Evolutionary conservation across 805 yeast genomes (phyloP).

Genomic region (Hermanozyma aechmeae): DNA sequence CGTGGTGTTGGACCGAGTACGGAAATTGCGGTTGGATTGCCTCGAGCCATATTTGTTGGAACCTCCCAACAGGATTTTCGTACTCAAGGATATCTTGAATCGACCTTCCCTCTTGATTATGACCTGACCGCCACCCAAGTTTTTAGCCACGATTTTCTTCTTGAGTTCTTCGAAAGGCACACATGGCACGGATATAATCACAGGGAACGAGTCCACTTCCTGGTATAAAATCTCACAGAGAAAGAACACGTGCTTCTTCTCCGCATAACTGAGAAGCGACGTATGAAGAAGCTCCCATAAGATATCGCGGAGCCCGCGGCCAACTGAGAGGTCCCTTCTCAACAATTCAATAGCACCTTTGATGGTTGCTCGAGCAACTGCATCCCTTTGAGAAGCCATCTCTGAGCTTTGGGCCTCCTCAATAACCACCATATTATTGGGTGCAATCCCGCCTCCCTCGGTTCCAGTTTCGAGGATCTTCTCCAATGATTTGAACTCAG

Average conservation of each 20-base stretch:
- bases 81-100: conserved; percentile 38
- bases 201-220: conserved; percentile 51
- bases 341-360: conserved; percentile 59
- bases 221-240: conserved; percentile 57
- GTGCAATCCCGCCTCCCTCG: conserved; percentile 8
- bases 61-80: conserved; percentile 2
- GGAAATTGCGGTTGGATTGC: no score
- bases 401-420: conserved; percentile 41
- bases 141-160: conserved; percentile 53
- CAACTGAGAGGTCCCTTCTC: conserved; percentile 48
- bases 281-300: conserved; percentile 68
- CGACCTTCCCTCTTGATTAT: conserved; percentile 53
- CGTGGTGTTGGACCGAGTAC: no score
- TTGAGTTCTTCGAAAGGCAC: conserved; percentile 33
- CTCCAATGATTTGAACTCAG: conserved; percentile 42
- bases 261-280: conserved; percentile 47
- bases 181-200: conserved; percentile 57
- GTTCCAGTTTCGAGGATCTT: conserved; percentile 14
- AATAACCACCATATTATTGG: conserved; percentile 41
- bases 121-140: conserved; percentile 44
- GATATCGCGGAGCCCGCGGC: conserved; percentile 45
- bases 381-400: conserved; percentile 50
- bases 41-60: no score
- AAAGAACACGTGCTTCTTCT: conserved; percentile 55
- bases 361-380: conserved; percentile 53